A percentile compares a stretch with the other conserved stretches of the same genome.
Evolutionary conservation across 2,329 filamentous ascomycete genomes (phyloP).

Genomic region (Xylaria multiplex): DNA sequence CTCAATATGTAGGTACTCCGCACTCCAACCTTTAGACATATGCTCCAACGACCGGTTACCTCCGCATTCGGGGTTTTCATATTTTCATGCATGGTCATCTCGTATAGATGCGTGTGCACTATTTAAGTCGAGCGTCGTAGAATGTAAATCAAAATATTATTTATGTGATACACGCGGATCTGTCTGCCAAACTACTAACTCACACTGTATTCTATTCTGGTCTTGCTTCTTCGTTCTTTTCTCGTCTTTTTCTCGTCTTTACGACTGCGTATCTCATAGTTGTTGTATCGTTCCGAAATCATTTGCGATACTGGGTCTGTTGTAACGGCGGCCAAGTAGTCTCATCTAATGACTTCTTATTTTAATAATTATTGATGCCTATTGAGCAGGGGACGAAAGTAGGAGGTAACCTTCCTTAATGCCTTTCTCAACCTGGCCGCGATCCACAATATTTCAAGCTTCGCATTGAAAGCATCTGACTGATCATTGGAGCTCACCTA

Average conservation of each 20-base stretch:
- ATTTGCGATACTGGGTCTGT: background rate
- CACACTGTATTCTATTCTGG: background rate
- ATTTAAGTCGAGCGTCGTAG: background rate
- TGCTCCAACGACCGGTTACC: conserved; percentile 25
- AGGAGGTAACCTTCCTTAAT: conserved; percentile 16
- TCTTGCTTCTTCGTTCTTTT: background rate
- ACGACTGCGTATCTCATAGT: background rate
- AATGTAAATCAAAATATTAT: background rate
- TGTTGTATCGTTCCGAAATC: background rate
- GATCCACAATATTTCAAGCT: conserved; percentile 16
- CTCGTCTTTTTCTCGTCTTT: background rate
- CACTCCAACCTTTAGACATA: conserved; percentile 30
- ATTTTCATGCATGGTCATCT: conserved; percentile 4
- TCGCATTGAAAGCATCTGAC: background rate
- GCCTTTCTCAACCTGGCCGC: background rate
- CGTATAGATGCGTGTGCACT: background rate
- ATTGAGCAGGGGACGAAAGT: conserved; percentile 5
- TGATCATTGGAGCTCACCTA: background rate
- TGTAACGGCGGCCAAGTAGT: conserved; percentile 3
- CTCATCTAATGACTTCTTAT: background rate
- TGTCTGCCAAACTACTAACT: background rate
- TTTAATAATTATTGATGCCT: background rate
- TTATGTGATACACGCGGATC: background rate
- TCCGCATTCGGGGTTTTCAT: conserved; percentile 11
- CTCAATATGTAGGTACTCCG: conserved; percentile 26